These are phyloP conservation scores for Zopfia rhizophila DNA, from an alignment of 2,329 filamentous ascomycete species.

Conservation along the genomic window DNA sequence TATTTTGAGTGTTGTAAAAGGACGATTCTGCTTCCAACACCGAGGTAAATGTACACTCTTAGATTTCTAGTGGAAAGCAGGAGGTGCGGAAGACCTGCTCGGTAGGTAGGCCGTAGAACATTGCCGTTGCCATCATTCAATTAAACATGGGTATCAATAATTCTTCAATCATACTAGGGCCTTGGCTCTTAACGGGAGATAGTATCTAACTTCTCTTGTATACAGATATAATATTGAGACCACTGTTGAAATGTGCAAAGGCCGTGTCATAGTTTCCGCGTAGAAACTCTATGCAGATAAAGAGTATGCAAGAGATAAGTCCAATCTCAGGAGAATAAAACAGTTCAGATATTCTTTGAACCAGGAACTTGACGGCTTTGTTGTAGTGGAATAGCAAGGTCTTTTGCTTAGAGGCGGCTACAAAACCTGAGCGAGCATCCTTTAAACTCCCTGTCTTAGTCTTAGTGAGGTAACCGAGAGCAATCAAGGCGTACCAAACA, in stretches of 20 bases:
- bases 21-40: slow-evolving; percentile 29
- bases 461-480: slow-evolving; percentile 51
- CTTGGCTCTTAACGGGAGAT: background rate
- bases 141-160: slow-evolving; percentile 35
- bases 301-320: slow-evolving; percentile 57
- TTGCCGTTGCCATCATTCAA: slow-evolving; percentile 27
- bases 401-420: slow-evolving; percentile 18
- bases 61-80: slow-evolving; percentile 5
- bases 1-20: slow-evolving; percentile 32
- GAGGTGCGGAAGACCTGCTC: slow-evolving; percentile 20
- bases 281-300: slow-evolving; percentile 57
- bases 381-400: slow-evolving; percentile 55
- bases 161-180: slow-evolving; percentile 21
- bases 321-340: slow-evolving; percentile 48
- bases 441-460: slow-evolving; percentile 34
- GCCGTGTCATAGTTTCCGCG: slow-evolving; percentile 54
- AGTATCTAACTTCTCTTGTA: slow-evolving; percentile 7
- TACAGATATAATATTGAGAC: slow-evolving; percentile 51
- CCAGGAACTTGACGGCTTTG: slow-evolving; percentile 49
- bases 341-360: slow-evolving; percentile 43
- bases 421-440: slow-evolving; percentile 24
- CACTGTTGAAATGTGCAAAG: slow-evolving; percentile 57
- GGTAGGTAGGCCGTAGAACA: slow-evolving; percentile 27
- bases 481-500: slow-evolving; percentile 56
- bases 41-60: slow-evolving; percentile 12